Conservation (phyloP, 2,329 filamentous ascomycete genomes). For the Monosporascus sp. region DNA sequence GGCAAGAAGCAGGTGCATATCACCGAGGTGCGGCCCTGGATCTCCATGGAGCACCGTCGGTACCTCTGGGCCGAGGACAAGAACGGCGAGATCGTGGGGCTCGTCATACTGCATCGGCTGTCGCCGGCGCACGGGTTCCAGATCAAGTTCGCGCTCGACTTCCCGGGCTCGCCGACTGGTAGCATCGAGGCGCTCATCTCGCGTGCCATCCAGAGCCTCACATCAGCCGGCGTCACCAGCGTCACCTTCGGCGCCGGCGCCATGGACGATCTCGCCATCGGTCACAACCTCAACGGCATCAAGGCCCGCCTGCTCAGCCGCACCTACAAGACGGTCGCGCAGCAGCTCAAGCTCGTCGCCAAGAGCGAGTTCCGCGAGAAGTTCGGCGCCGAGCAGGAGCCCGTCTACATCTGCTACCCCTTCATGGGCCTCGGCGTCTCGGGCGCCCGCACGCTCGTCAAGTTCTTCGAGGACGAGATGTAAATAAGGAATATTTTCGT, state of each 20-base stretch:
- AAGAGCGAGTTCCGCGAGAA: conserved; percentile 88
- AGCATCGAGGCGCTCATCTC: conserved; percentile 77
- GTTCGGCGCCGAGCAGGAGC: conserved; percentile 77
- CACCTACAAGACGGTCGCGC: conserved; percentile 63
- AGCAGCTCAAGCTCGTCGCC: conserved; percentile 45
- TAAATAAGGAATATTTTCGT: conserved; percentile 3
- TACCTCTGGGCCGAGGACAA: conserved; percentile 77
- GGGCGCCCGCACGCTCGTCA: conserved; percentile 79
- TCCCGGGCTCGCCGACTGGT: conserved; percentile 79
- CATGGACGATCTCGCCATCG: conserved; percentile 65
- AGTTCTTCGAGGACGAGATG: conserved; percentile 71
- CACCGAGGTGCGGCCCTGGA: conserved; percentile 84
- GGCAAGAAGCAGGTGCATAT: conserved; percentile 80
- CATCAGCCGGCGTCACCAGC: conserved; percentile 51
- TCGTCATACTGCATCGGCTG: conserved; percentile 80
- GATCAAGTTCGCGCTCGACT: conserved; percentile 94
- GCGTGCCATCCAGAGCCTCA: conserved; percentile 46
- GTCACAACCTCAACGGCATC: conserved; percentile 74
- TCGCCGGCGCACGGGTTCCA: conserved; percentile 81
- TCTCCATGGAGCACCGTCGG: conserved; percentile 74
- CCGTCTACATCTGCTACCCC: conserved; percentile 86
- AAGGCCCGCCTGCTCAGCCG: conserved; percentile 76
- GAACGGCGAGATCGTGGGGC: conserved; percentile 64
- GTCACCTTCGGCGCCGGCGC: conserved; percentile 89
- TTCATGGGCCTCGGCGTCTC: conserved; percentile 76